phyloP scores from a whole-genome alignment of 108 stramenopile species.

The Cylindrotheca fusiformis region DNA sequence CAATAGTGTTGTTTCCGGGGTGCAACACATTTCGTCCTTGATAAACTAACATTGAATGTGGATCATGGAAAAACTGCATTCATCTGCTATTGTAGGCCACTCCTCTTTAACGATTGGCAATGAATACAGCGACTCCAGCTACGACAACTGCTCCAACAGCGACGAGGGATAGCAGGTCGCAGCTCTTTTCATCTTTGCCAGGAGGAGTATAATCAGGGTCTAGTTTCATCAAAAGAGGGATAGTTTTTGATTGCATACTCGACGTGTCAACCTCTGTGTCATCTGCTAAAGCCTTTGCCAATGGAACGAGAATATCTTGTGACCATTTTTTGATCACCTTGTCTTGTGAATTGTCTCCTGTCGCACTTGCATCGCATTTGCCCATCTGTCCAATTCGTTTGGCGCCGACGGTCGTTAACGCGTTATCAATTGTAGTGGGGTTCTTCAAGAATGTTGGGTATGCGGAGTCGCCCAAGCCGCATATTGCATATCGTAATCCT shows the following conservation, averaged over 20 bases:
- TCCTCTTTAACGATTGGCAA: background rate
- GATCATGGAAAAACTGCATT: too few species aligned
- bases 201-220: conserved; percentile 31
- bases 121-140: background rate
- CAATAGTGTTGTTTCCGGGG: too few species aligned
- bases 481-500: conserved; percentile 46
- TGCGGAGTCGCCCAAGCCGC: conserved; percentile 62
- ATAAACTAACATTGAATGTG: too few species aligned
- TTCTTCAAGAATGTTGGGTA: conserved; percentile 68
- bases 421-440: conserved; percentile 62
- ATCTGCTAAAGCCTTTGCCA: conserved; percentile 19
- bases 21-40: too few species aligned
- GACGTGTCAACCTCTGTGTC: conserved; percentile 7
- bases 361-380: conserved; percentile 75
- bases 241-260: conserved; percentile 21
- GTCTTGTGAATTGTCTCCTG: conserved; percentile 52
- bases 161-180: background rate
- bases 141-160: conserved; percentile 5
- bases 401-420: conserved; percentile 57
- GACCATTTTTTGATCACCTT: conserved; percentile 55
- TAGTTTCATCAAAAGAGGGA: conserved; percentile 24
- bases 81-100: too few species aligned
- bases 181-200: background rate
- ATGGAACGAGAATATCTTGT: conserved; percentile 17
- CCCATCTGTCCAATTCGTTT: conserved; percentile 55